Evolutionary conservation across 345 rosid species (phyloP).

Genomic region (Kandelia obovata): DNA sequence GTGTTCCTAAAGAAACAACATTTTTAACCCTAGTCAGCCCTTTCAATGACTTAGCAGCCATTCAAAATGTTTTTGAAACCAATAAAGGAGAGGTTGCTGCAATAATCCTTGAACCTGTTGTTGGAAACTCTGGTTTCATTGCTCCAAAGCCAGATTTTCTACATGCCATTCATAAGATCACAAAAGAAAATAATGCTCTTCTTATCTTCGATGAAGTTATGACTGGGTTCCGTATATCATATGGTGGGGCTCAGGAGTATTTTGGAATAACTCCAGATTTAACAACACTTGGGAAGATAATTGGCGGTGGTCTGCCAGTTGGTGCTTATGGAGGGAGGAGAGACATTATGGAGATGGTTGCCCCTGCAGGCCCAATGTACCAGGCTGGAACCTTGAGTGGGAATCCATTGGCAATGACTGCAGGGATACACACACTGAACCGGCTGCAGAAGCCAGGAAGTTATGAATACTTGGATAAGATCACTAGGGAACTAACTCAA

Average conservation of each 20-base stretch:
- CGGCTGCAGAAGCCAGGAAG: constrained; percentile 68
- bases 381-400: constrained; percentile 97
- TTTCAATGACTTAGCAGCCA: constrained; percentile 61
- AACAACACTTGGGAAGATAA: constrained; percentile 85
- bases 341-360: constrained; percentile 96
- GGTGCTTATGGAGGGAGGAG: constrained; percentile 96
- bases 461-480: constrained; percentile 71
- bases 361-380: constrained; percentile 98
- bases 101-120: constrained; percentile 83
- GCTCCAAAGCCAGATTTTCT: constrained; percentile 72
- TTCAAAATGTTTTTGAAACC: constrained; percentile 48
- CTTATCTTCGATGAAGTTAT: constrained; percentile 92
- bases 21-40: constrained; percentile 74
- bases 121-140: constrained; percentile 86
- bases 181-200: constrained; percentile 61
- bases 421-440: constrained; percentile 77
- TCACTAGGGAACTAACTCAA: constrained; percentile 56
- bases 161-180: constrained; percentile 45
- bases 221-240: constrained; percentile 86
- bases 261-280: constrained; percentile 79
- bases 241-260: constrained; percentile 93
- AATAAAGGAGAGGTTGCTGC: constrained; percentile 77
- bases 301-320: constrained; percentile 88
- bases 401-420: constrained; percentile 93
- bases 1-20: constrained; percentile 88